Conservation (phyloP, 257 asterid genomes). For the Solanum pennellii region DNA sequence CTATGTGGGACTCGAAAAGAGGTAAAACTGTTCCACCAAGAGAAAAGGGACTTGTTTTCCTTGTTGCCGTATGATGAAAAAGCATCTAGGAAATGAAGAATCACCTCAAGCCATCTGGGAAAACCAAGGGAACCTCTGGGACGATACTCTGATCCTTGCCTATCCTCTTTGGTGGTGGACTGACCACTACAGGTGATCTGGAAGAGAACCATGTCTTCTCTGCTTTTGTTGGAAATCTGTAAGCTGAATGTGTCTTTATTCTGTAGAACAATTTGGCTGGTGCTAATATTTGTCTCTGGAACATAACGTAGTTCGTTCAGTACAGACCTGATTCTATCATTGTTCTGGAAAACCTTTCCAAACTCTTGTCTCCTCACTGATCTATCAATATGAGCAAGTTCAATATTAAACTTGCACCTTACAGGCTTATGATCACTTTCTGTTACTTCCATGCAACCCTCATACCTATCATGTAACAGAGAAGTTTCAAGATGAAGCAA, state of each 20-base stretch:
- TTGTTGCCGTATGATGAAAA: not conserved
- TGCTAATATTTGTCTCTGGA: conserved; percentile 54
- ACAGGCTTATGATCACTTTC: conserved; percentile 98
- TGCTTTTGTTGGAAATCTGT: conserved; percentile 61
- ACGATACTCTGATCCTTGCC: conserved; percentile 33
- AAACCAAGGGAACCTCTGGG: conserved; percentile 71
- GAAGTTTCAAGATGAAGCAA: not conserved
- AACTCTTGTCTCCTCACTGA: conserved; percentile 70
- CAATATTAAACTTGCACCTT: conserved; percentile 70
- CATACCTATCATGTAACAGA: conserved; percentile 44
- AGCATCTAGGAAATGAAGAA: not conserved
- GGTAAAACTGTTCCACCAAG: not conserved
- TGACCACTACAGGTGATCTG: conserved; percentile 71
- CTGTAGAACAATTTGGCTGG: conserved; percentile 42
- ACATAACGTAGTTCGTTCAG: conserved; percentile 44
- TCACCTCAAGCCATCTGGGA: conserved; percentile 97
- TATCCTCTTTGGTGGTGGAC: conserved; percentile 42
- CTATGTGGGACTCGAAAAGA: not conserved
- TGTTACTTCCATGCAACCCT: conserved; percentile 85
- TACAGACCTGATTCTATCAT: conserved; percentile 25
- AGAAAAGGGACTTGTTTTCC: not conserved
- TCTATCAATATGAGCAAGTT: conserved; percentile 73
- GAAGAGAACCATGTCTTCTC: conserved; percentile 41
- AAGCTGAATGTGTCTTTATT: conserved; percentile 57
- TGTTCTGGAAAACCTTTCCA: conserved; percentile 54